Base-by-base conservation (phyloP, 345 rosid genomes). In the Reutealis trisperma region DNA sequence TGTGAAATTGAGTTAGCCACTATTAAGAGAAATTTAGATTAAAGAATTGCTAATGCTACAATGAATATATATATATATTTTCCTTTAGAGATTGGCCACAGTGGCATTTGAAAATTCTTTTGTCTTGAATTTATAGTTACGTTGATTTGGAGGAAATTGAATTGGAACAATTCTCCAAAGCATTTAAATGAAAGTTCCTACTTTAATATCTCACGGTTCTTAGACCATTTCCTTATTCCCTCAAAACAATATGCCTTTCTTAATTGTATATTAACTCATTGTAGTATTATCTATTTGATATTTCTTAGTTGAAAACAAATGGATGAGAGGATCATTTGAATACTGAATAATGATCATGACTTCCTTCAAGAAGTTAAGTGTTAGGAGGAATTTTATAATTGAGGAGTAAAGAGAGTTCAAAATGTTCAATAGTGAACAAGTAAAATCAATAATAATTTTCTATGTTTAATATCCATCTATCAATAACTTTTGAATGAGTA, bases 31-130 rank as follows among this genome's bases (percentile, higher is more conserved):
- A 3, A 37, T 37, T 37, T 37, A 37, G 5, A 37, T 37, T 7
- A 37, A 7, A 37, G 41, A 37, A 37, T 37, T 37, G 5, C 41
- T 37, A 4, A 6, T 37, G 41, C 41, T 37, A 7, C 41, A 7
- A 37, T 4, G n/a, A 7, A 37, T 47, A 5, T 47, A 37, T 37
- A 37, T 6, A 37, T 37, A 37, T 37, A 6, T 37, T 37, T 37
- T 37, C 41, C 6, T 37, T 7, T 37, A 37, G 41, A 37, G 41
- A 37, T 37, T 37, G 41, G 41, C 41, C 10, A 19, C 21, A 16
- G 41, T 70, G 47, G 15, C 73, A 21, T 70, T 32, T 10, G 55
- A 32, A 54, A 55, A 54, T 70, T 55, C 63, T 70, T 19, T 30
- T 21, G 27, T 70, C 58, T 25, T 68, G 72, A 14, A 68, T 67